Conservation (phyloP, 2,329 filamentous ascomycete species). For the Botrytis sinoallii region DNA sequence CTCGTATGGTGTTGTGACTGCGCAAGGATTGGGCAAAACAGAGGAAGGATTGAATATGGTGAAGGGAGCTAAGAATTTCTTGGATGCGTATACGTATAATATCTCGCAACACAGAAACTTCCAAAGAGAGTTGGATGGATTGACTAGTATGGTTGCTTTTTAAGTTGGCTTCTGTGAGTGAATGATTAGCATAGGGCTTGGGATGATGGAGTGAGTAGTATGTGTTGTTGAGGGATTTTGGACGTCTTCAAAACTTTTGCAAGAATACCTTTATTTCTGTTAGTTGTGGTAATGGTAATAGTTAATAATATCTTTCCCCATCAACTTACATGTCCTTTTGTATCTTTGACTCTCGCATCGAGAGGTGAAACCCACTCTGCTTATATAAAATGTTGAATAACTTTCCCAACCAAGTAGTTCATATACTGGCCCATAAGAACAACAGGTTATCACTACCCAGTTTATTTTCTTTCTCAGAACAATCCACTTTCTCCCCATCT, state of each 20-base stretch:
- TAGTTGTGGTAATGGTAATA: not conserved
- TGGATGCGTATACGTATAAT: constrained; percentile 66
- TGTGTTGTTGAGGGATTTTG: not conserved
- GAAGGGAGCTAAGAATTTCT: constrained; percentile 65
- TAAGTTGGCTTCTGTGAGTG: constrained; percentile 37
- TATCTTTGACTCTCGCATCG: not conserved
- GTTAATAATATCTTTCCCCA: not conserved
- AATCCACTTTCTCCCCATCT: not conserved
- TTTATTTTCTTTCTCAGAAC: not conserved
- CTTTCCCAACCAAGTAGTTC: not conserved
- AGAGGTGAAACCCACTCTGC: not conserved
- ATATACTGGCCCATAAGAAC: not conserved
- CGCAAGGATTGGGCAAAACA: constrained; percentile 48
- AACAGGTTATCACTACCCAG: not conserved
- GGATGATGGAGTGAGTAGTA: not conserved
- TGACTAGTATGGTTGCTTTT: constrained; percentile 65
- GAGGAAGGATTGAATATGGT: constrained; percentile 57
- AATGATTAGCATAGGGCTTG: not conserved
- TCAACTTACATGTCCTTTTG: fast-evolving
- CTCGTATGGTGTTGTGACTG: constrained; percentile 75
- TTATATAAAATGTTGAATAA: not conserved
- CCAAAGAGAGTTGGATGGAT: constrained; percentile 68
- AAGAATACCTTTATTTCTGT: not conserved
- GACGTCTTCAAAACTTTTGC: not conserved
- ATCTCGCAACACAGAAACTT: constrained; percentile 73